A percentile compares a stretch with the other conserved stretches of the same genome.
phyloP scores from a whole-genome alignment of 768 basidiomycete species.

The Hypholoma sublateritium region DNA sequence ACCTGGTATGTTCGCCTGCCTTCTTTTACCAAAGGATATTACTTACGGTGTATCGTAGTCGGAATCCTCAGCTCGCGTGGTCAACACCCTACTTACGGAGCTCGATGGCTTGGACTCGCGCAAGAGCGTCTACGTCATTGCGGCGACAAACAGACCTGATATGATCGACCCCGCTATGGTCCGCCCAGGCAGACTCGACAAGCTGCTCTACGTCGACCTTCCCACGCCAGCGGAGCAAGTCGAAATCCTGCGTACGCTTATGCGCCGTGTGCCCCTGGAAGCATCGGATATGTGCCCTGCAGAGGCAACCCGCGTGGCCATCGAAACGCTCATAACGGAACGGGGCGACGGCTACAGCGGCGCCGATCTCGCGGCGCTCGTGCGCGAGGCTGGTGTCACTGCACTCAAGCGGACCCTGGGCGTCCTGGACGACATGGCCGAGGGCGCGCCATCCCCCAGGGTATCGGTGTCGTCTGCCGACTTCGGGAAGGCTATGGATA shows the following conservation, averaged over 20 bases:
- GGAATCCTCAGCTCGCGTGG: slow-evolving; percentile 90
- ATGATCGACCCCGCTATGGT: slow-evolving; percentile 99
- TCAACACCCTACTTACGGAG: slow-evolving; percentile 92
- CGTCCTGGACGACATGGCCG: slow-evolving; percentile 62
- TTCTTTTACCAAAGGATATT: background rate
- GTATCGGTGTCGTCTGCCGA: slow-evolving; percentile 62
- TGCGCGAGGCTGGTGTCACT: slow-evolving; percentile 87
- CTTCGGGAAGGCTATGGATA: slow-evolving; percentile 72
- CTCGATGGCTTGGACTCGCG: slow-evolving; percentile 88
- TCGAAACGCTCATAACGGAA: slow-evolving; percentile 46
- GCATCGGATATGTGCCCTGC: slow-evolving; percentile 4
- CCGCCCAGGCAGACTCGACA: slow-evolving; percentile 93
- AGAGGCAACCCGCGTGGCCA: too few species aligned
- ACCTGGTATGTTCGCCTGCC: slow-evolving; percentile 53
- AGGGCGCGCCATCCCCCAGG: slow-evolving; percentile 23
- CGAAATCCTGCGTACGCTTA: slow-evolving; percentile 82
- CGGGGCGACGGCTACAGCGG: slow-evolving; percentile 88
- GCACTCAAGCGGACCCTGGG: slow-evolving; percentile 73
- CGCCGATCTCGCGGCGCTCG: slow-evolving; percentile 85
- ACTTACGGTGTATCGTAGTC: slow-evolving; percentile 47
- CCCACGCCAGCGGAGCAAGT: slow-evolving; percentile 71
- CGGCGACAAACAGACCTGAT: slow-evolving; percentile 93
- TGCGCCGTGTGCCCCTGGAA: slow-evolving; percentile 67
- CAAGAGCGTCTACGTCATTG: slow-evolving; percentile 89
- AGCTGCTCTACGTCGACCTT: slow-evolving; percentile 90